These are phyloP conservation scores for Dactylellina sp. DNA, from an alignment of 2,329 filamentous ascomycete genomes.

Conservation along the genomic window DNA sequence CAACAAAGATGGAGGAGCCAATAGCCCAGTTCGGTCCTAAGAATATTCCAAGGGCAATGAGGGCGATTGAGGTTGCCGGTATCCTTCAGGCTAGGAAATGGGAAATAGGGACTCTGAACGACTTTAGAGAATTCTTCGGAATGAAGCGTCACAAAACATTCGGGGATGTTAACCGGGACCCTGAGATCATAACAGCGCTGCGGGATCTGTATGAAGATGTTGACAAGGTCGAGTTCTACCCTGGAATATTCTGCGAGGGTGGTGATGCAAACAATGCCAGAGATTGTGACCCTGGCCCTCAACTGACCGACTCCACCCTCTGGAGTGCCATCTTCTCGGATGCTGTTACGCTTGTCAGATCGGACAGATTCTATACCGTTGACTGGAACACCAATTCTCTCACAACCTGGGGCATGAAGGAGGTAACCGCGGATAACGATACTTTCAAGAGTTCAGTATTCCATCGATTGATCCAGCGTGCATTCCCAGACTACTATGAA, in stretches of 20 bases:
- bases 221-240: conserved; percentile 71
- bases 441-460: conserved; percentile 50
- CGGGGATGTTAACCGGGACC: conserved; percentile 69
- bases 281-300: conserved; percentile 45
- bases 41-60: conserved; percentile 71
- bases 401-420: conserved; percentile 54
- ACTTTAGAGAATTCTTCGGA: conserved; percentile 69
- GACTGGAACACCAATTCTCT: conserved; percentile 54
- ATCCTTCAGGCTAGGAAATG: conserved; percentile 73
- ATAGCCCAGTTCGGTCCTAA: conserved; percentile 72
- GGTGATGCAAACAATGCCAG: conserved; percentile 26
- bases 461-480: conserved; percentile 46
- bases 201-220: conserved; percentile 68
- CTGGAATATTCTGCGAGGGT: conserved; percentile 70
- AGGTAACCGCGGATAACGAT: conserved; percentile 46
- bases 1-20: conserved; percentile 72
- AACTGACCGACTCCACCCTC: conserved; percentile 64
- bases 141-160: conserved; percentile 68
- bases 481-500: conserved; percentile 51
- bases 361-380: conserved; percentile 70
- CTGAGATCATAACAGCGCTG: conserved; percentile 65
- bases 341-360: conserved; percentile 71
- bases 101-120: conserved; percentile 71
- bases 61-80: conserved; percentile 72
- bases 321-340: conserved; percentile 71